Evolutionary conservation across 371 early-diverging fungal species (phyloP), one percentile per base, ranked within the genome.

Genomic region (Blyttiomyces sp.): DNA sequence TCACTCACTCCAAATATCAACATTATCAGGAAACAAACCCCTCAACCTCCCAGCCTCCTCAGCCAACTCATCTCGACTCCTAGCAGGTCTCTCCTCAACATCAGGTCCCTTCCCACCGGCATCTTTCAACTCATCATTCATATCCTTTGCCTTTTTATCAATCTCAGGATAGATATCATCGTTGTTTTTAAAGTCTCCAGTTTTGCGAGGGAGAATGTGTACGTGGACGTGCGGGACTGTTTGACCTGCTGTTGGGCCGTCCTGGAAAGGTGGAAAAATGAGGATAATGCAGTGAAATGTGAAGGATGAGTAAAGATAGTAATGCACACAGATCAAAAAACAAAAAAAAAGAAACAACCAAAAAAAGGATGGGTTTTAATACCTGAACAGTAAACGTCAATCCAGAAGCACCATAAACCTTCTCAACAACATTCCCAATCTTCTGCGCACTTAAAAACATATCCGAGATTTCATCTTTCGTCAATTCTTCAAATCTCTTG

Each of bases 211-310:
- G 52, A 98, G 88, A 36, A 98, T 66, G 73, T 98, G 99, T 56
- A 96, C 77, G 68, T 98, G 99, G 30, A 91, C 91, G 76, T 98
- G 99, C 16, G 89, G 65, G 13, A 89, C 96, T 11, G 95, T 86
- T 70, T 98, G 98, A 2, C 98, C 96, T 4, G 98, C 95, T 45
- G 74, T 70, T 3, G 82, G 78, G 0, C 94, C 93, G 73, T 94
- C 94, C 76, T 83, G 64, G 4, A 42, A 26, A 19, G 21, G 11
- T 19, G 36, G 16, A 49, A 61, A 16, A 16, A 17, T 32, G 32
- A 2, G 16, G 16, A 13, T 16, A 32, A 53, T 21, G 16, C 33
- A 19, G 2, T 16, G n/a, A 21, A 30, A 17, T 21, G 1, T 1
- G 16, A 17, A 26, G 2, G 35, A n/a, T 61, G 16, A 17, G 49